These are phyloP conservation scores for Aphanomyces cochlioides DNA, from an alignment of 352 stramenopile species.

Conservation along the genomic window DNA sequence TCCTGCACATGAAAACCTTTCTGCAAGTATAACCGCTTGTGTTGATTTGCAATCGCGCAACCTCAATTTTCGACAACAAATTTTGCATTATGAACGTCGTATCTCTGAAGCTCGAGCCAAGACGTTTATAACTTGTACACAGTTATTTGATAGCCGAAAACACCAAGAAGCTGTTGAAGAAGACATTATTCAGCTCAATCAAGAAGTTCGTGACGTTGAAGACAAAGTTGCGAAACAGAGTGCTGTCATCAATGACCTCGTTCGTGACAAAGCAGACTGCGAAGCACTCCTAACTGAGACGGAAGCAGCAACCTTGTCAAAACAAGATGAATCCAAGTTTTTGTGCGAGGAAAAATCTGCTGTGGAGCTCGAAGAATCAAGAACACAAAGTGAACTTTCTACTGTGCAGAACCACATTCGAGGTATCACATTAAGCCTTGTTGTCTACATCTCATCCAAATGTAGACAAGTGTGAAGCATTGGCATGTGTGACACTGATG, in stretches of 20 bases:
- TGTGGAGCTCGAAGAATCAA: not conserved
- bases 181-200: not conserved
- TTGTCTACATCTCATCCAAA: not conserved
- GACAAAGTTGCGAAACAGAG: not conserved
- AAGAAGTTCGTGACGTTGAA: not conserved
- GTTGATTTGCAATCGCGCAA: constrained; percentile 6
- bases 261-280: not conserved
- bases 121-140: not conserved
- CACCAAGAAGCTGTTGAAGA: not conserved
- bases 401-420: not conserved
- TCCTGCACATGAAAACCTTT: constrained; percentile 6
- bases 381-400: not conserved
- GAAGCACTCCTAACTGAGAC: constrained; percentile 19
- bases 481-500: constrained; percentile 2
- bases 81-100: not conserved
- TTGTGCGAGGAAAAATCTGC: not conserved
- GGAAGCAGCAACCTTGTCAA: constrained; percentile 2
- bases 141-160: constrained; percentile 16
- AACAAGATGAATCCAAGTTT: constrained; percentile 4
- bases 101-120: not conserved
- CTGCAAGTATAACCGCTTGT: not conserved
- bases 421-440: constrained; percentile 4
- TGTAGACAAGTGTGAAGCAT: constrained; percentile 27
- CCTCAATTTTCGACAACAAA: not conserved
- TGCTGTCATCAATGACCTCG: not conserved